phyloP scores from a whole-genome alignment of 2,329 filamentous ascomycete genomes.

The Pleomassaria siparia region DNA sequence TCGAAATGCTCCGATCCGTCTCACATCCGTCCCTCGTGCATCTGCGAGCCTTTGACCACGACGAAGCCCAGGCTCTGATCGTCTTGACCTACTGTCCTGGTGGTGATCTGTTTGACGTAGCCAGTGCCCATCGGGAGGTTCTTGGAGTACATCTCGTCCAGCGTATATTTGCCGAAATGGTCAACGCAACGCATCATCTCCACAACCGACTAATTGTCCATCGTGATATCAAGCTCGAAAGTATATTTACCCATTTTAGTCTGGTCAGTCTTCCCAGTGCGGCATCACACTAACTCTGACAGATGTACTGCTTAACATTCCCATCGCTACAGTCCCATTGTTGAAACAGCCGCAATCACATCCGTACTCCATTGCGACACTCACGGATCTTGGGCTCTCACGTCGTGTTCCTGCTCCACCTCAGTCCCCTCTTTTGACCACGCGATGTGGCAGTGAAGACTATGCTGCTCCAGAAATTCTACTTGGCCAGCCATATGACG shows the following conservation, averaged over 20 bases:
- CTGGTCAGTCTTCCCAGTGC: slow-evolving; percentile 24
- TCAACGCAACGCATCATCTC: slow-evolving; percentile 82
- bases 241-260: slow-evolving; percentile 56
- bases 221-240: slow-evolving; percentile 97
- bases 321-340: slow-evolving; percentile 65
- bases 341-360: slow-evolving; percentile 71
- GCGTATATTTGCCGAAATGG: slow-evolving; percentile 86
- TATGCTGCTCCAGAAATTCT: slow-evolving; percentile 97
- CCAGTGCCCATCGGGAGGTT: slow-evolving; percentile 68
- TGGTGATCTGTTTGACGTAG: slow-evolving; percentile 92
- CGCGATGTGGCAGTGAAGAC: slow-evolving; percentile 92
- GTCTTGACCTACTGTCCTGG: slow-evolving; percentile 91
- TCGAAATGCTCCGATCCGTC: slow-evolving; percentile 88
- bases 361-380: slow-evolving; percentile 79
- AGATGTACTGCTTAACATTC: slow-evolving; percentile 92
- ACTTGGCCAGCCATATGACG: slow-evolving; percentile 92
- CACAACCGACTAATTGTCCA: slow-evolving; percentile 88
- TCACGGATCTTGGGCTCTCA: slow-evolving; percentile 90
- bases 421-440: slow-evolving; percentile 85
- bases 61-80: slow-evolving; percentile 77
- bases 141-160: slow-evolving; percentile 71
- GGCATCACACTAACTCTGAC: slow-evolving; percentile 31
- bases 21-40: slow-evolving; percentile 89
- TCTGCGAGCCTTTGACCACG: slow-evolving; percentile 87
- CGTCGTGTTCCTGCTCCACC: slow-evolving; percentile 72